These are phyloP conservation scores for Lachnellula subtilissima DNA, from an alignment of 2,329 filamentous ascomycete species.

Conservation along the genomic window DNA sequence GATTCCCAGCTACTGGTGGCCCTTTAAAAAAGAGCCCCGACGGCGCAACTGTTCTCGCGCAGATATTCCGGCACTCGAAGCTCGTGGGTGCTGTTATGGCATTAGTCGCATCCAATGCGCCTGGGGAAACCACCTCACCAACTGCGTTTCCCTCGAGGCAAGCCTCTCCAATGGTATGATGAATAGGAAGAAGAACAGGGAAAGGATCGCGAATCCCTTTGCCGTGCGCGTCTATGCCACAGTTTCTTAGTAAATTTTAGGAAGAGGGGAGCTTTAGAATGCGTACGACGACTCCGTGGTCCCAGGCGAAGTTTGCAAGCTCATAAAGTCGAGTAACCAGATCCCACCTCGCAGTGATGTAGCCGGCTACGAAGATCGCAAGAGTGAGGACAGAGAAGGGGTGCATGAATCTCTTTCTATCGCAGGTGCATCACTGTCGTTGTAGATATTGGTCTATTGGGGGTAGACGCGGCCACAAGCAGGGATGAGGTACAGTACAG, in stretches of 20 bases:
- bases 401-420: constrained; percentile 64
- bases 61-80: constrained; percentile 74
- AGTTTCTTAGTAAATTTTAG: constrained; percentile 9
- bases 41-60: constrained; percentile 92
- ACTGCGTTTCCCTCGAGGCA: constrained; percentile 70
- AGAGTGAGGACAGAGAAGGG: constrained; percentile 93
- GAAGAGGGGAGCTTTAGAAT: not conserved
- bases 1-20: constrained; percentile 16
- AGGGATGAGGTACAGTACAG: constrained; percentile 1
- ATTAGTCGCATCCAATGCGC: constrained; percentile 19
- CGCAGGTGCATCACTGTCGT: constrained; percentile 26
- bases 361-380: constrained; percentile 98
- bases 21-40: constrained; percentile 91
- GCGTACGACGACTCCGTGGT: constrained; percentile 93
- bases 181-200: constrained; percentile 77
- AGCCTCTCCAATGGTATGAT: constrained; percentile 80
- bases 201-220: constrained; percentile 79
- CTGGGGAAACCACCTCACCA: constrained; percentile 51
- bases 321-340: constrained; percentile 96
- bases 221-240: constrained; percentile 68
- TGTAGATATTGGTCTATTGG: constrained; percentile 2
- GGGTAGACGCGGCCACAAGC: not conserved
- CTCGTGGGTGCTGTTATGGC: constrained; percentile 68
- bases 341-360: constrained; percentile 99
- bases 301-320: constrained; percentile 94